Percentiles rank a stretch among this genome's conserved stretches.
Conservation (phyloP, 805 yeast genomes). For the Sugiyamaella qingdaonensis region DNA sequence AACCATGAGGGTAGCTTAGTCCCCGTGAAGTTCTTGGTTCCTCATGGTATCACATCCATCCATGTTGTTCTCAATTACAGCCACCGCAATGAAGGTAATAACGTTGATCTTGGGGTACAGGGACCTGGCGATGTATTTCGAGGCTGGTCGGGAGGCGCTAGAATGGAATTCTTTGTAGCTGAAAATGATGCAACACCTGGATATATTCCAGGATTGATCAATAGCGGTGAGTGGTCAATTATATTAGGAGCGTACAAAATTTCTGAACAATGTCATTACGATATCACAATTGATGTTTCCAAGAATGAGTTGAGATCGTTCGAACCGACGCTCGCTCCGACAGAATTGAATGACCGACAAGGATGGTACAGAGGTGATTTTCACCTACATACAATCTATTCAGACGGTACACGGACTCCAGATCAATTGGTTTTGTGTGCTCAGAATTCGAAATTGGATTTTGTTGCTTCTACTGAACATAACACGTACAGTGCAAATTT, state of each 20-base stretch:
- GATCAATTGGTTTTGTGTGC: conserved; percentile 7
- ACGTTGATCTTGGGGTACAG: conserved; percentile 7
- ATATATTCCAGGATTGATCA: conserved; percentile 9
- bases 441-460: conserved; percentile 7
- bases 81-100: conserved; percentile 3
- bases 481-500: conserved; percentile 15
- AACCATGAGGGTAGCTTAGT: neutral
- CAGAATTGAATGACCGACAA: neutral
- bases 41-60: conserved; percentile 8
- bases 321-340: neutral
- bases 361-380: conserved; percentile 16
- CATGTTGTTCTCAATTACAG: conserved; percentile 1
- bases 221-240: conserved; percentile 6
- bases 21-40: conserved; percentile 4
- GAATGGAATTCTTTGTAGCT: conserved; percentile 4
- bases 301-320: neutral
- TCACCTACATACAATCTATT: conserved; percentile 12
- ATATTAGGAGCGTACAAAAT: conserved; percentile 6
- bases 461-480: conserved; percentile 17
- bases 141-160: conserved; percentile 15
- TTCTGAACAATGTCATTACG: neutral
- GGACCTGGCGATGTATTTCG: conserved; percentile 10
- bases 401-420: conserved; percentile 9
- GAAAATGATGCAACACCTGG: conserved; percentile 10
- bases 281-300: neutral